Conservation (phyloP, 495 filamentous ascomycete species). For the Neurospora sp. region DNA sequence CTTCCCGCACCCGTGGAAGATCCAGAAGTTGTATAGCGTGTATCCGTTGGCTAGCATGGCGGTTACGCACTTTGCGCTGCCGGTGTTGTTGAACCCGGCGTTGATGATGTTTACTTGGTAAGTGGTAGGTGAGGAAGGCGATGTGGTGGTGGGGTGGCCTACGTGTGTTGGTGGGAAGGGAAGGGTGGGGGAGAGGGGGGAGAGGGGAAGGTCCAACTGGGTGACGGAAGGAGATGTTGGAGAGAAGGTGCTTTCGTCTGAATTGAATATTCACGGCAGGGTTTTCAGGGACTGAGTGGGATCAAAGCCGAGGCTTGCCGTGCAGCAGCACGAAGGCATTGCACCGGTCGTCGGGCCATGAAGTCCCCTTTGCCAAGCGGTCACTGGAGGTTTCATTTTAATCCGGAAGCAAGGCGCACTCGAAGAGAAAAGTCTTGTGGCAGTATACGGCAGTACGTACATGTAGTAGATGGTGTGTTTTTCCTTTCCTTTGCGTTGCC, state of each 20-base stretch:
- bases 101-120: conserved; percentile 61
- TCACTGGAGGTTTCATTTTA: not conserved
- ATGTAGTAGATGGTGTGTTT: not conserved
- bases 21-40: conserved; percentile 47
- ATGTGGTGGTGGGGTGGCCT: not conserved
- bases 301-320: not conserved
- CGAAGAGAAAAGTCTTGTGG: not conserved
- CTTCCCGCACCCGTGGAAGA: conserved; percentile 45
- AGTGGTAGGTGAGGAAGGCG: conserved; percentile 2
- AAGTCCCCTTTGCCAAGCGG: not conserved
- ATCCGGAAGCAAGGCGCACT: not conserved
- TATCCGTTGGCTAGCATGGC: conserved; percentile 47
- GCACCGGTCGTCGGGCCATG: not conserved
- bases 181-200: not conserved
- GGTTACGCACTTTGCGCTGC: conserved; percentile 47
- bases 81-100: conserved; percentile 52
- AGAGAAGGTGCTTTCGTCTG: not conserved
- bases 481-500: not conserved
- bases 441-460: not conserved
- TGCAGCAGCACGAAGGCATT: not conserved
- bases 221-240: not conserved
- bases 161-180: not conserved
- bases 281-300: not conserved
- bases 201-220: not conserved
- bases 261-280: not conserved